Evolutionary conservation across 164 flowering plant genomes (phyloP), one percentile per base, ranked within the genome.

Genomic region (Magnolia officinalis): DNA sequence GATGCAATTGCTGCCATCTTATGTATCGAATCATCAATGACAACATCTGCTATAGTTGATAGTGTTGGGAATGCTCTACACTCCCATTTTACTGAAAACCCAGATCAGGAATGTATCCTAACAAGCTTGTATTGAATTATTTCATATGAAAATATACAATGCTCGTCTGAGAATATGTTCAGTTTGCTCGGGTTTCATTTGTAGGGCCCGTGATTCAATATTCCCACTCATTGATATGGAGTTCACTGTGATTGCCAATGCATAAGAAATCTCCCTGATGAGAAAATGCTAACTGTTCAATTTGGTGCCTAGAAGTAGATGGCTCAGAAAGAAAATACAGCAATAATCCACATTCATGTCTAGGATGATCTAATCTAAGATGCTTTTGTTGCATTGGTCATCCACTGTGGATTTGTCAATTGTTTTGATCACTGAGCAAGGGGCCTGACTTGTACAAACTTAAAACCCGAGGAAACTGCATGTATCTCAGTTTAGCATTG

Each of bases 71-170:
- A 94, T 83, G 97, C 94, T 20, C 85, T 96, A 77, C 98, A 96
- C 80, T 94, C 98, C 66, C 94, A 94, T 82, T 96, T 96, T 78
- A 77, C 95, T 50, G 95, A 92, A 72, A 86, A 87, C 66, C 98
- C 98, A 74, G 99, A 96, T 82, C 75, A 84, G 77, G 99, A 96
- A 85, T 94, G 98, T 95, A 95, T 92, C 98, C 96, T 92, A 31
- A 24, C 11, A 65, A 65, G 29, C 68, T 20, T 65, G 5, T 9
- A 65, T 23, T 65, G 18, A 21, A 23, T 52, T 24, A 2, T 49
- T 52, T 11, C 11, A 1, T 45, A 20, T 50, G 24, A 37, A 37
- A 37, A 37, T 37, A 49, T 51, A 3, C 20, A 11, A 50, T 21
- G 29, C 63, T 71, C 37, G 50, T 18, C 9, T 21, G 24, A 19